These are phyloP conservation scores for Fusarium decemcellulare DNA, from an alignment of 2,329 filamentous ascomycete genomes.

Conservation along the genomic window DNA sequence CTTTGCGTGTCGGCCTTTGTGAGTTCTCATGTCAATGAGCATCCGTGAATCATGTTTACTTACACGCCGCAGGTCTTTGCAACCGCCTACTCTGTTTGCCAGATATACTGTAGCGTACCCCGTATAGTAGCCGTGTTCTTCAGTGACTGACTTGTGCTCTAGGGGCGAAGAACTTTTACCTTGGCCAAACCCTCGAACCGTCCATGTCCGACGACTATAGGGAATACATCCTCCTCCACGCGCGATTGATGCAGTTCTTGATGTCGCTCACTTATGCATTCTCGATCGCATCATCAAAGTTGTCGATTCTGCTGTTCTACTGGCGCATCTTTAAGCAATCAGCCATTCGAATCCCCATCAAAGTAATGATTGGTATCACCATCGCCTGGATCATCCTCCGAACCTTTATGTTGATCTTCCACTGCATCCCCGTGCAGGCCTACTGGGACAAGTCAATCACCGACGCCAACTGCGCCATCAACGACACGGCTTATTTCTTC, in stretches of 20 bases:
- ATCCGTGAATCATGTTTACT: neutral
- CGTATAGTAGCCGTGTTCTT: rapidly evolving
- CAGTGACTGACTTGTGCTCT: slow-evolving; percentile 2
- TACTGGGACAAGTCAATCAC: slow-evolving; percentile 51
- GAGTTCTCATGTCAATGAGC: neutral
- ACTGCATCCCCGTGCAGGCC: slow-evolving; percentile 51
- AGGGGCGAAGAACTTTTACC: slow-evolving; percentile 37
- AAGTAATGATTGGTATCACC: slow-evolving; percentile 40
- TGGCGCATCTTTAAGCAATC: slow-evolving; percentile 49
- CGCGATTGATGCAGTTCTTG: slow-evolving; percentile 34
- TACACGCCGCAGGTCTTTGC: slow-evolving; percentile 33
- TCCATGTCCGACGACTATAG: slow-evolving; percentile 18
- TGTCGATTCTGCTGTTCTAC: slow-evolving; percentile 50
- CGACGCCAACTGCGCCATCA: slow-evolving; percentile 49
- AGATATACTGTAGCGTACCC: slow-evolving; percentile 34
- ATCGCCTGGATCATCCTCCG: slow-evolving; percentile 48
- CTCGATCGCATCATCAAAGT: slow-evolving; percentile 47
- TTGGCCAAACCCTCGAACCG: slow-evolving; percentile 34
- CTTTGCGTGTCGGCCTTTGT: slow-evolving; percentile 42
- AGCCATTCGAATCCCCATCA: slow-evolving; percentile 47
- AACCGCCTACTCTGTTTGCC: slow-evolving; percentile 27
- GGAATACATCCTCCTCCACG: slow-evolving; percentile 32
- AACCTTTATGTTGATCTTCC: slow-evolving; percentile 52
- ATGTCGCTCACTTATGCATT: slow-evolving; percentile 42
- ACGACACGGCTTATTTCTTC: slow-evolving; percentile 51